Base-by-base conservation (phyloP, 805 yeast genomes). In the Ogataea neopini region DNA sequence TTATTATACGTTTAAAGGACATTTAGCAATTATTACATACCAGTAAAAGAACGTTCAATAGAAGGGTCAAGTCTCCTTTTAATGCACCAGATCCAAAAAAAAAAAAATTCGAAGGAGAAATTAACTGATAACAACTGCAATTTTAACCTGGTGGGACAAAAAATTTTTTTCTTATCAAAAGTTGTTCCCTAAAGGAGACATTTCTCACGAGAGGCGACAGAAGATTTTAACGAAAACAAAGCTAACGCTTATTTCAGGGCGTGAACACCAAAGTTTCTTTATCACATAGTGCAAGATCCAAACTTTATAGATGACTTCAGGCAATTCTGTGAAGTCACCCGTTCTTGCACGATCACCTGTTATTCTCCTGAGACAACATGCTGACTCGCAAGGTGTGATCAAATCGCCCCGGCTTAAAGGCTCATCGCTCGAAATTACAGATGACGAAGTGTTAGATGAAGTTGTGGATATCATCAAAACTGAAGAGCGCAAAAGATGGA, bases 401-500 rank as follows among this genome's bases (percentile, higher is more conserved):
- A 44, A 36, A 11, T 57, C 63, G 4, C 63, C 63, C 11, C 47
- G 25, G 19, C 25, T 51, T n/a, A 54, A 39, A 14, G 51, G 40
- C 22, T 19, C 44, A 10, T 39, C 34, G 23, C 41, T 42, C 2
- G 46, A 49, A 9, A 42, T 56, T 7, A 38, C 64, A 1, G 53
- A 57, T 19, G 58, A 56, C 17, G 61, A 62, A 40, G 54, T 62
- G 10, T 55, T 51, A 4, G 60, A 54, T 5, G 67, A 64, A 44
- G 65, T 63, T 8, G 62, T 63, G 11, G 67, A 62, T 32, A 56
- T 65, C n/a, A 65, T 65, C 50, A 60, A 53, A 17, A 44, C 57
- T 9, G 63, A 71, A 37, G 82, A 79, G 49, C 60, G 67, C 18
- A 58, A 53, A 38, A 72, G 72, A 49, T 79, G 73, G 68, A 52